Percentiles rank a stretch among this genome's conserved stretches.
Conservation (phyloP, 2,329 filamentous ascomycete genomes). For the Nothopassalora personata region DNA sequence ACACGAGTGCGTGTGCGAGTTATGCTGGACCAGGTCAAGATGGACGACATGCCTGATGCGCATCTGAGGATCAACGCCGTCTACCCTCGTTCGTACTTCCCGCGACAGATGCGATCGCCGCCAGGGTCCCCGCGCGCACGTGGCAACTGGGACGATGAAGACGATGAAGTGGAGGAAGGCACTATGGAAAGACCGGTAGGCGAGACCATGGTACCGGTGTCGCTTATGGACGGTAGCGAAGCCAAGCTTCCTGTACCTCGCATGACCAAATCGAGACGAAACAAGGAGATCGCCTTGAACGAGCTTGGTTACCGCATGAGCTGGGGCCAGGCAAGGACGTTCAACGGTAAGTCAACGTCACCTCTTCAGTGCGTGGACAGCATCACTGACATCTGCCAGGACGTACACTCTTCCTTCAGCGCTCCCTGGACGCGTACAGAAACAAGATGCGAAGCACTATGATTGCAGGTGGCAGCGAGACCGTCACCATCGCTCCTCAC, state of each 20-base stretch:
- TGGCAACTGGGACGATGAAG: conserved; percentile 66
- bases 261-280: conserved; percentile 63
- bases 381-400: conserved; percentile 15
- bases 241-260: conserved; percentile 69
- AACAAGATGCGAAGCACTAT: conserved; percentile 84
- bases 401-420: conserved; percentile 20
- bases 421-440: conserved; percentile 82
- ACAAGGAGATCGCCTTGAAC: conserved; percentile 84
- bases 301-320: conserved; percentile 93
- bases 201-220: conserved; percentile 44
- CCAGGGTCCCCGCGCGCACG: conserved; percentile 70
- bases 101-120: conserved; percentile 84
- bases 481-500: conserved; percentile 68
- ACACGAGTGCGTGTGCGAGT: conserved; percentile 82
- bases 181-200: conserved; percentile 33
- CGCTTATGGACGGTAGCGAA: conserved; percentile 61
- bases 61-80: conserved; percentile 88
- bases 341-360: conserved; percentile 54
- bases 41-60: conserved; percentile 91
- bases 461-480: conserved; percentile 70
- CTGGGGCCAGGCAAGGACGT: conserved; percentile 90
- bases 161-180: conserved; percentile 47
- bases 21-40: conserved; percentile 87
- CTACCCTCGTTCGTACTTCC: conserved; percentile 86
- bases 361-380: not conserved